Evolutionary conservation across 169 alveolate species (phyloP), one percentile per base, ranked within the genome.

Genomic region (Cytauxzoon felis): DNA sequence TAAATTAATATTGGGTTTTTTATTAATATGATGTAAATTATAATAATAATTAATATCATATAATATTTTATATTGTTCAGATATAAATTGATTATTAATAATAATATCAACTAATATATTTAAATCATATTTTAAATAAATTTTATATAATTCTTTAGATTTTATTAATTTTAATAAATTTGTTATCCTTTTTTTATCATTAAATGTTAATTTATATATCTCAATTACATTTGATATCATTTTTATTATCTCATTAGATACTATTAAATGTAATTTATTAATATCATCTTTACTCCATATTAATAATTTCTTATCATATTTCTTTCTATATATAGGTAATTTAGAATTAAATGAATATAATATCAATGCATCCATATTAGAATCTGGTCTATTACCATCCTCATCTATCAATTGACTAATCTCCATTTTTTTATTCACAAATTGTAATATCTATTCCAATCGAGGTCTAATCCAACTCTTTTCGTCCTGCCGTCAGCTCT

Each of bases 281-380:
- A 76, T 40, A 16, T 66, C 70, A 6, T 65, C 72, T 8, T 47
- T 32, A 24, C 61, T 53, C 86, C 86, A 76, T 53, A 43, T 59
- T 24, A 73, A 73, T 9, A 57, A 58, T 16, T 76, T 76, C 86
- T 81, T 66, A 61, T 76, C 86, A 33, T 76, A 76, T 66, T 76
- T 76, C n/a, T 66, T 34, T 29, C 86, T 16, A 32, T 40, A 76
- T 5, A 66, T 3, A 3, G 86, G 86, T 19, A 76, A 30, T 7
- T 64, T 56, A 1, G 81, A 48, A 40, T 54, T 59, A 32, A 65
- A 65, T 13, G 49, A 43, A 47, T 76, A 64, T 11, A 76, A 23
- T 27, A 32, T 45, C 33, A 53, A 32, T 6, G 86, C 78, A 49
- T 76, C 86, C 41, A 51, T 43, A 62, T 76, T 76, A 1, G 86